A percentile compares a stretch with the other conserved stretches of the same genome.
phyloP scores from a whole-genome alignment of 768 basidiomycete species.

The Porphyrellus cyaneotinctus region DNA sequence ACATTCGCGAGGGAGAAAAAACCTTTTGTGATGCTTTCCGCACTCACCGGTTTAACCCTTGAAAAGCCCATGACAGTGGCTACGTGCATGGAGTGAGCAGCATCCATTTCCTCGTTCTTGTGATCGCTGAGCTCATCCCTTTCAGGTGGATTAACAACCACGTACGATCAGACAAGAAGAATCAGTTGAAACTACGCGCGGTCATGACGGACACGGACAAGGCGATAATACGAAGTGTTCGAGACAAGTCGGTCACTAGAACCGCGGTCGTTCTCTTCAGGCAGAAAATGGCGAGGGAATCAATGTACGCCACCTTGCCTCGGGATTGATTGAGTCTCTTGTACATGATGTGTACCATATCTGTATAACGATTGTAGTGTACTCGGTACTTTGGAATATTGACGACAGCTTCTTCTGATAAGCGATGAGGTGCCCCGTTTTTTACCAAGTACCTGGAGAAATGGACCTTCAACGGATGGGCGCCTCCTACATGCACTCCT shows the following conservation, averaged over 20 bases:
- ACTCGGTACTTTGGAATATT: too few relatives aligned
- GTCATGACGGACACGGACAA: slow-evolving; percentile 19
- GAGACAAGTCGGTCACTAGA: not conserved
- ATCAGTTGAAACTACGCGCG: slow-evolving; percentile 8
- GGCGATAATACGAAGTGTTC: slow-evolving; percentile 3
- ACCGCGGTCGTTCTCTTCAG: slow-evolving; percentile 5
- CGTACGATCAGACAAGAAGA: slow-evolving; percentile 16
- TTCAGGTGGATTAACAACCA: slow-evolving; percentile 13
- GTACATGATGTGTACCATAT: too few relatives aligned
- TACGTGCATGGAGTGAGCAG: slow-evolving; percentile 8
- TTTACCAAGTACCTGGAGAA: too few relatives aligned
- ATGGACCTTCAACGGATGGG: too few relatives aligned
- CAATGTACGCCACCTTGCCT: slow-evolving; percentile 2
- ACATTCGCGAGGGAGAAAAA: slow-evolving; percentile 1
- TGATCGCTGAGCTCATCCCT: not conserved
- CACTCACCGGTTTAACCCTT: not conserved
- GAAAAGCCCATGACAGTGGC: slow-evolving; percentile 14
- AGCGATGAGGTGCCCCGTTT: too few relatives aligned
- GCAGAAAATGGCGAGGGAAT: slow-evolving; percentile 13
- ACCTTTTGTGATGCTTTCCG: slow-evolving; percentile 12
- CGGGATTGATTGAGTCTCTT: not conserved
- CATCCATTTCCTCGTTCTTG: too few relatives aligned
- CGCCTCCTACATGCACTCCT: too few relatives aligned
- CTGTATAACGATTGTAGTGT: too few relatives aligned
- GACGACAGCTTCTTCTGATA: too few relatives aligned